phyloP scores from a whole-genome alignment of 352 stramenopile species.

The Pythium grandisporangium region DNA sequence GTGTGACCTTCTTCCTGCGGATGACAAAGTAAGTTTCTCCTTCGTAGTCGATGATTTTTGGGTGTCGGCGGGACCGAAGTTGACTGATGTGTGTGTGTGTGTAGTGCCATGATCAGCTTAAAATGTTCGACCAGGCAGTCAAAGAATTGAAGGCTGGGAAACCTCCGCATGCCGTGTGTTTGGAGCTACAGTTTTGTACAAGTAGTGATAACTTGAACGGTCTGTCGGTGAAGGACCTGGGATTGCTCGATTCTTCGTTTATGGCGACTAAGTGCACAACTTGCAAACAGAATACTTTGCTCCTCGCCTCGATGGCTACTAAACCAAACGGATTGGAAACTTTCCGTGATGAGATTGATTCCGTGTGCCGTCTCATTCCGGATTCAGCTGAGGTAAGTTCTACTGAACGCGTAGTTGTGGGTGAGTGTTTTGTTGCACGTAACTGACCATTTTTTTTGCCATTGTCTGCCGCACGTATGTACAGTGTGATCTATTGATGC shows the following conservation, averaged over 20 bases:
- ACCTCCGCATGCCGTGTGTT: constrained; percentile 48
- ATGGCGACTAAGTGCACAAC: constrained; percentile 32
- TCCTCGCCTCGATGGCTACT: constrained; percentile 39
- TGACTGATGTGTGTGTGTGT: no score
- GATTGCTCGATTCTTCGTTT: constrained; percentile 28
- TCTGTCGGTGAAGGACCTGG: constrained; percentile 22
- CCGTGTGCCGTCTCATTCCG: constrained; percentile 50
- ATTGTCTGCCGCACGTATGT: not conserved
- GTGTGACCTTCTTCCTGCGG: constrained; percentile 47
- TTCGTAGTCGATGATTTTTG: not conserved
- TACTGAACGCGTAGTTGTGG: no score
- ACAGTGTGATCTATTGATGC: constrained; percentile 45
- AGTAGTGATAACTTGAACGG: constrained; percentile 4
- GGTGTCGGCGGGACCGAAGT: not conserved
- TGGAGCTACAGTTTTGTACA: constrained; percentile 37
- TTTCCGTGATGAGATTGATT: constrained; percentile 36
- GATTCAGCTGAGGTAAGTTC: constrained; percentile 23
- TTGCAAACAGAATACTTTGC: constrained; percentile 49
- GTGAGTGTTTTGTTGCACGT: not conserved
- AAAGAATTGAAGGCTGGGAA: constrained; percentile 39
- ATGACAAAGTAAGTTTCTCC: constrained; percentile 35
- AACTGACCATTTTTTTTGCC: not conserved
- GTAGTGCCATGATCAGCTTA: constrained; percentile 55
- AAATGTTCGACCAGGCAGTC: constrained; percentile 56
- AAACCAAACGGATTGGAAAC: constrained; percentile 31